Evolutionary conservation across 208 protist genomes (phyloP), one percentile per base, ranked within the genome.

Genomic region (Crithidia expoeki): DNA sequence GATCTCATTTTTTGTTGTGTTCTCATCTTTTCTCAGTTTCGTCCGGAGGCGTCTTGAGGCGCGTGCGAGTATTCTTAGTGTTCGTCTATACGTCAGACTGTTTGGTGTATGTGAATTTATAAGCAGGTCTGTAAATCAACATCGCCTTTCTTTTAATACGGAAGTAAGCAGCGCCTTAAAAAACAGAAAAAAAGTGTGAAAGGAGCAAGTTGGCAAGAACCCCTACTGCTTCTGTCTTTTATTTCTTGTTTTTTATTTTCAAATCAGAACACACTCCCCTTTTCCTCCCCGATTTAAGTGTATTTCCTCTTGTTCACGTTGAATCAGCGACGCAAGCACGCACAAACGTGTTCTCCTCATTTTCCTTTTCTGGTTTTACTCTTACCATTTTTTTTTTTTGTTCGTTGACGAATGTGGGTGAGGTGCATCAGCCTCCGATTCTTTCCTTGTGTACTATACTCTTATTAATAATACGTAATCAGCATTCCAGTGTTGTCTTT

Each of bases 301-400:
- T n/a, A n/a, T n/a, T n/a, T n/a, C n/a, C n/a, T n/a, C n/a, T n/a
- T n/a, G n/a, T n/a, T n/a, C n/a, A n/a, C n/a, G n/a, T n/a, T n/a
- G 38, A 7, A 17, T 44, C 14, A 44, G 7, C 14, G 38, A 44
- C 7, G 38, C 7, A 44, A 44, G 10, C 38, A 17, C 38, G 38
- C 14, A 17, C 38, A 44, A 44, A 44, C 7, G 10, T 44, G 10
- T 44, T 14, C 10, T 14, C 7, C 38, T 14, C 38, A 17, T 44
- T 44, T 7, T 44, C 14, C 38, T 44, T 44, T 44, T 44, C 38
- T 14, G 10, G 12, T 25, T 32, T 38, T 19, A 30, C 34, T 21
- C 44, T 32, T 33, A 38, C 30, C 52, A 56, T 25, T 27, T 61
- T 47, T 64, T 34, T 17, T 21, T 52, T 40, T 61, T 70, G 21